Evolutionary conservation across 352 stramenopile genomes (phyloP).

Genomic region (Peronospora destructor): DNA sequence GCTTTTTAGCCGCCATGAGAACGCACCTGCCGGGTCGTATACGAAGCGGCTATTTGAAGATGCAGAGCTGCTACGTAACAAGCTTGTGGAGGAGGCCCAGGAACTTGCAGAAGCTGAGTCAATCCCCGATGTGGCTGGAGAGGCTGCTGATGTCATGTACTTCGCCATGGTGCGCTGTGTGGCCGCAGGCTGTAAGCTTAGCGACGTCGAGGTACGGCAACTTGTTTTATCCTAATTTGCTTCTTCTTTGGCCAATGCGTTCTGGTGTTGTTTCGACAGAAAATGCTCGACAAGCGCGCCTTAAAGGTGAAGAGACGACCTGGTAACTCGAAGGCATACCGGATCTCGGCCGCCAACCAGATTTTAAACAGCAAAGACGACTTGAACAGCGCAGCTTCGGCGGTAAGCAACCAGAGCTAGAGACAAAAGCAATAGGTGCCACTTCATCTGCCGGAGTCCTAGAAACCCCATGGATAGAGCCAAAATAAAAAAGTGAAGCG

Average conservation of each 20-base stretch:
- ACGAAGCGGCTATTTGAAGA: conserved; percentile 95
- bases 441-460: not conserved
- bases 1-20: conserved; percentile 75
- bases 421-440: not conserved
- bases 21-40: conserved; percentile 91
- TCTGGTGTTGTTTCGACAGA: conserved; percentile 24
- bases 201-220: conserved; percentile 80
- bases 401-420: conserved; percentile 17
- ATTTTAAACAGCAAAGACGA: conserved; percentile 50
- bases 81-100: conserved; percentile 95
- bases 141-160: conserved; percentile 95
- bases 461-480: conserved; percentile 4
- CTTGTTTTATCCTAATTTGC: conserved; percentile 5
- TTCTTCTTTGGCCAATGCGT: conserved; percentile 3
- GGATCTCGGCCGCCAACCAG: conserved; percentile 70
- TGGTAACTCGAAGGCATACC: conserved; percentile 84
- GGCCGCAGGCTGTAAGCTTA: conserved; percentile 87
- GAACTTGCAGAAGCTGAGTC: conserved; percentile 87
- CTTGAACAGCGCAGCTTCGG: conserved; percentile 5
- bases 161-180: conserved; percentile 92
- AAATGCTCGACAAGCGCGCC: conserved; percentile 87
- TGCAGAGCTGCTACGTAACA: conserved; percentile 87
- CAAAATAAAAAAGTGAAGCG: conserved; percentile 1
- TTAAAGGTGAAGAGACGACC: conserved; percentile 89
- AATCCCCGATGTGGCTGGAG: conserved; percentile 85